Evolutionary conservation across 306 rosid species (phyloP).

Genomic region (Rosa multiflora): DNA sequence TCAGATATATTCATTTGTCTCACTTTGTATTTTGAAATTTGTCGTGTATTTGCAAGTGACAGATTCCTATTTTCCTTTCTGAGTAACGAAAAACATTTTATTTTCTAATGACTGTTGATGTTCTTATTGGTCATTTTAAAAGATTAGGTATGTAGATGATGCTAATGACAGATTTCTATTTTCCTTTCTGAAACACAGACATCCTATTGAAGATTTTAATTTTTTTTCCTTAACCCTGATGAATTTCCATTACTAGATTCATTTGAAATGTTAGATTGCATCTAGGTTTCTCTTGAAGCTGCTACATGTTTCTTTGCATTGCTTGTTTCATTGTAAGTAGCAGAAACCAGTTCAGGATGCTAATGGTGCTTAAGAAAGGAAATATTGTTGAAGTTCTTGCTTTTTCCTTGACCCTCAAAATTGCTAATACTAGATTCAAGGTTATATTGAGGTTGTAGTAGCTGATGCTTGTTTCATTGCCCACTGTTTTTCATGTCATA

Average conservation of each 20-base stretch:
- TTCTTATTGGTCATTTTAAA: not conserved
- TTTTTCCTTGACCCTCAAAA: not conserved
- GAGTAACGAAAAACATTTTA: not conserved
- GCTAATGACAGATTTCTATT: not conserved
- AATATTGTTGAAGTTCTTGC: not conserved
- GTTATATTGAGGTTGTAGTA: not conserved
- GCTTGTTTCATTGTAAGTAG: not conserved
- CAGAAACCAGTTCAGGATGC: not conserved
- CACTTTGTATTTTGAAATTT: not conserved
- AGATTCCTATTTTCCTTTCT: not conserved
- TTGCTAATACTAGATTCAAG: not conserved
- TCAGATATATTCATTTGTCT: constrained; percentile 17
- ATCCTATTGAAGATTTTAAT: not conserved
- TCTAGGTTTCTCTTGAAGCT: not conserved
- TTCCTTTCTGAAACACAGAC: not conserved
- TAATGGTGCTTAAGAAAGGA: not conserved
- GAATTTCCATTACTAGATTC: not conserved
- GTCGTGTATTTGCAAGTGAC: not conserved
- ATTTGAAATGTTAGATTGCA: not conserved
- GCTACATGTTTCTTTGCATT: not conserved
- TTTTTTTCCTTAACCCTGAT: not conserved
- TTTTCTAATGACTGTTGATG: not conserved
- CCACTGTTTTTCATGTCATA: not conserved
- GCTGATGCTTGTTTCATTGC: not conserved
- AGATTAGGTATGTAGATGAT: not conserved